Evolutionary conservation across 2,329 filamentous ascomycete genomes (phyloP).

Genomic region (Pseudocercospora vitis): DNA sequence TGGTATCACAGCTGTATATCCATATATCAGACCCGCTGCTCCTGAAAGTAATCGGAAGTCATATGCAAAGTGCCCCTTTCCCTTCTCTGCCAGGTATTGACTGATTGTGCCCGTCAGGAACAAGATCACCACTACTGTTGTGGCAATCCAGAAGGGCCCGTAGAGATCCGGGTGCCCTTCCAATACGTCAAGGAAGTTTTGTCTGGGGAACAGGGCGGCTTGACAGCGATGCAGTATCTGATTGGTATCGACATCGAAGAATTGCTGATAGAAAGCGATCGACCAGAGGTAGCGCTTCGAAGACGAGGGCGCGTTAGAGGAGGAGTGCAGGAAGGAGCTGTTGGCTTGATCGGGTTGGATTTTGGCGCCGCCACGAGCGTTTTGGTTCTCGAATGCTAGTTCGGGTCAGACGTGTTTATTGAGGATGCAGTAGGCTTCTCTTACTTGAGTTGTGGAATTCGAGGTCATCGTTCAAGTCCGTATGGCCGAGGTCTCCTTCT

Average conservation of each 20-base stretch:
- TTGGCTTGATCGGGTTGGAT: constrained; percentile 44
- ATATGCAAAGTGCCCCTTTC: constrained; percentile 75
- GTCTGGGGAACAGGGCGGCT: constrained; percentile 83
- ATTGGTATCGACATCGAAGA: constrained; percentile 96
- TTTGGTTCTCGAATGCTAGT: constrained; percentile 34
- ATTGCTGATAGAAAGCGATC: constrained; percentile 91
- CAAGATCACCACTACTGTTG: constrained; percentile 91
- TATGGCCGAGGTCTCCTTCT: constrained; percentile 97
- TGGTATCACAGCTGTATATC: constrained; percentile 83
- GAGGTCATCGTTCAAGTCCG: constrained; percentile 96
- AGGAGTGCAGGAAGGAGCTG: constrained; percentile 36
- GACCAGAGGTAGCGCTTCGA: constrained; percentile 88
- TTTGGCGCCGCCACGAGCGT: constrained; percentile 48
- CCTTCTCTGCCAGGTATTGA: constrained; percentile 73
- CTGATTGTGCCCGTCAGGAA: constrained; percentile 95
- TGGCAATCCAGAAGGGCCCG: constrained; percentile 98
- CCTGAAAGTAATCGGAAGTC: constrained; percentile 88
- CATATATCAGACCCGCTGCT: constrained; percentile 89
- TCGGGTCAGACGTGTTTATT: constrained; percentile 8
- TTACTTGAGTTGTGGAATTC: constrained; percentile 92
- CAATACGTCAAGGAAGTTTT: constrained; percentile 94
- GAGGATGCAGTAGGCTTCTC: constrained; percentile 20
- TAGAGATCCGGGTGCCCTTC: constrained; percentile 97
- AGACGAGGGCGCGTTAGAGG: constrained; percentile 28
- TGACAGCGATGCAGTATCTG: constrained; percentile 85